These are phyloP conservation scores for Phytophthora constricta DNA, from an alignment of 352 stramenopile genomes.

Conservation along the genomic window DNA sequence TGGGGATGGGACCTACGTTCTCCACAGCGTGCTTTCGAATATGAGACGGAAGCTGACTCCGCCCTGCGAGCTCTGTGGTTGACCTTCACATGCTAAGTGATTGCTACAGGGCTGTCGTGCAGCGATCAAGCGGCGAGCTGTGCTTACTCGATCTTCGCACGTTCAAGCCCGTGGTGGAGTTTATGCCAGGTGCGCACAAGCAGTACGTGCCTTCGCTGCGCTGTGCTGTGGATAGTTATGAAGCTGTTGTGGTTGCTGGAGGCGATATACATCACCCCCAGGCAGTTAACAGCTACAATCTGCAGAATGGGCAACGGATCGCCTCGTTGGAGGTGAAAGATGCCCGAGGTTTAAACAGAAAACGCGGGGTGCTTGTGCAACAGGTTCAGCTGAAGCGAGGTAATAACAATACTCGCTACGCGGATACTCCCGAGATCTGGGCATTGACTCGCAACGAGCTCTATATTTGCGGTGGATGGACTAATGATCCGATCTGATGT, in stretches of 20 bases:
- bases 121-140: constrained; percentile 56
- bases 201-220: constrained; percentile 45
- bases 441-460: constrained; percentile 47
- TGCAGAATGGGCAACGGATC: constrained; percentile 34
- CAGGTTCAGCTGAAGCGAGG: constrained; percentile 43
- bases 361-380: constrained; percentile 33
- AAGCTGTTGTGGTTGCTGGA: constrained; percentile 50
- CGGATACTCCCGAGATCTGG: constrained; percentile 44
- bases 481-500: neutral
- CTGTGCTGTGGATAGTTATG: constrained; percentile 39
- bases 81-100: constrained; percentile 55
- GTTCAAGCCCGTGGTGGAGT: constrained; percentile 44
- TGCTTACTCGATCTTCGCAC: constrained; percentile 55
- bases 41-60: constrained; percentile 6
- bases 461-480: constrained; percentile 36
- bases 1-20: constrained; percentile 64
- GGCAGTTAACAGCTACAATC: constrained; percentile 38
- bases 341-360: neutral
- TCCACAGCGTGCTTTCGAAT: constrained; percentile 35
- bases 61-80: constrained; percentile 29
- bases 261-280: constrained; percentile 21
- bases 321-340: constrained; percentile 26
- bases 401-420: constrained; percentile 11
- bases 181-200: constrained; percentile 28
- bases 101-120: constrained; percentile 42